Conservation (phyloP, 352 stramenopile genomes). For the Phytophthora pini region DNA sequence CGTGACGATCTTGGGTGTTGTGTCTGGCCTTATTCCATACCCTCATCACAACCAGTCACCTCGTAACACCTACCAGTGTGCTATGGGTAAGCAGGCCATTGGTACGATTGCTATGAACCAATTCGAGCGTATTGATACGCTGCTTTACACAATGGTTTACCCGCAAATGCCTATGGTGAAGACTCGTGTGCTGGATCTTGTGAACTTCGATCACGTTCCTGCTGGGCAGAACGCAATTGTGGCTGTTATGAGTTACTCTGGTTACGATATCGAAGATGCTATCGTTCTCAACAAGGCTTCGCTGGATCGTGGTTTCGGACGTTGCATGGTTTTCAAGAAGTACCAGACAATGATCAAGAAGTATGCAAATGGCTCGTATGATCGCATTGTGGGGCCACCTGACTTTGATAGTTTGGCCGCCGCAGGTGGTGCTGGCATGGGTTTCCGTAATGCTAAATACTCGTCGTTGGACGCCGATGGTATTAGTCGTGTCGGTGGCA, state of each 20-base stretch:
- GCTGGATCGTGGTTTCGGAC: constrained; percentile 97
- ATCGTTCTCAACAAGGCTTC: constrained; percentile 99
- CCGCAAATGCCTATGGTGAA: constrained; percentile 99
- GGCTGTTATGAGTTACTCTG: constrained; percentile 99
- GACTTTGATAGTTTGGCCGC: constrained; percentile 87
- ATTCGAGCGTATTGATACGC: constrained; percentile 98
- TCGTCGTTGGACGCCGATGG: constrained; percentile 97
- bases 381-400: constrained; percentile 93
- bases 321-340: constrained; percentile 99
- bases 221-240: constrained; percentile 99
- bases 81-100: constrained; percentile 99
- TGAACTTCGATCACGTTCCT: constrained; percentile 98
- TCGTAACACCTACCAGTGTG: constrained; percentile 99
- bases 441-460: constrained; percentile 92
- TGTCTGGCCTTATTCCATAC: constrained; percentile 98
- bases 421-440: constrained; percentile 50
- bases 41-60: constrained; percentile 99
- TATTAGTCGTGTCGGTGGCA: constrained; percentile 89
- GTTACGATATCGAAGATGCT: constrained; percentile 99
- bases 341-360: constrained; percentile 97
- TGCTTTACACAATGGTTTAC: constrained; percentile 99
- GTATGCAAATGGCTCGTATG: constrained; percentile 97
- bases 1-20: constrained; percentile 98
- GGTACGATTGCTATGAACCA: constrained; percentile 99
- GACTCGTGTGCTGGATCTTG: constrained; percentile 97